These are phyloP conservation scores for Fagopyrum homotropicum DNA, from an alignment of 148 eudicot species.

Conservation along the genomic window DNA sequence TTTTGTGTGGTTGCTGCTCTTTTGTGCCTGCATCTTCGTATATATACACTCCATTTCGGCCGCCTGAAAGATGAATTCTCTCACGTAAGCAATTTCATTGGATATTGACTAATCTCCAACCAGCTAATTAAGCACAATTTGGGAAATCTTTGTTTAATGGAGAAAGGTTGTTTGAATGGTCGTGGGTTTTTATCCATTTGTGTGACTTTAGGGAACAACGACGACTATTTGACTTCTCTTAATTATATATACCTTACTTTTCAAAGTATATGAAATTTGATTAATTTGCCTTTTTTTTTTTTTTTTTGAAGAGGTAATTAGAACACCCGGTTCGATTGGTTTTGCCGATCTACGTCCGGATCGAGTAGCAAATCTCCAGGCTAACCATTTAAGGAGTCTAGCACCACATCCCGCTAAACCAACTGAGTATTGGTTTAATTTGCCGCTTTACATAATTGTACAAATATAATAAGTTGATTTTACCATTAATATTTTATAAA, in stretches of 20 bases:
- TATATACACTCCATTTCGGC: background rate
- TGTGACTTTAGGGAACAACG: background rate
- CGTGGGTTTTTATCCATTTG: background rate
- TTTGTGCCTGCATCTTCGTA: background rate
- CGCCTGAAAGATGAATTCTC: background rate
- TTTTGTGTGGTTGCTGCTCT: background rate
- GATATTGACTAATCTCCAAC: background rate
- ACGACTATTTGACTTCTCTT: background rate
- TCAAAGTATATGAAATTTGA: too few relatives aligned
- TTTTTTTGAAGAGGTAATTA: too few relatives aligned
- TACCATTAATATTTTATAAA: too few relatives aligned
- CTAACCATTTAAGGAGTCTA: too few relatives aligned
- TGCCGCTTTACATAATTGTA: too few relatives aligned
- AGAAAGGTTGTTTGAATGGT: background rate
- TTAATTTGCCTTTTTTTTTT: too few relatives aligned
- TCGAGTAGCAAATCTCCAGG: too few relatives aligned
- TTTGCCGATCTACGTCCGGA: too few relatives aligned
- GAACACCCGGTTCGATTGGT: too few relatives aligned
- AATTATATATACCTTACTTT: background rate
- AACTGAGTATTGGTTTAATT: too few relatives aligned
- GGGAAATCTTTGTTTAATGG: background rate
- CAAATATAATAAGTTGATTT: too few relatives aligned
- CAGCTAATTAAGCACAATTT: background rate
- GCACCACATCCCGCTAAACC: too few relatives aligned
- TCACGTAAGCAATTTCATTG: background rate